Percentiles rank a stretch among this genome's conserved stretches.
Conservation (phyloP, 208 protist species). For the Trypanosoma mega region DNA sequence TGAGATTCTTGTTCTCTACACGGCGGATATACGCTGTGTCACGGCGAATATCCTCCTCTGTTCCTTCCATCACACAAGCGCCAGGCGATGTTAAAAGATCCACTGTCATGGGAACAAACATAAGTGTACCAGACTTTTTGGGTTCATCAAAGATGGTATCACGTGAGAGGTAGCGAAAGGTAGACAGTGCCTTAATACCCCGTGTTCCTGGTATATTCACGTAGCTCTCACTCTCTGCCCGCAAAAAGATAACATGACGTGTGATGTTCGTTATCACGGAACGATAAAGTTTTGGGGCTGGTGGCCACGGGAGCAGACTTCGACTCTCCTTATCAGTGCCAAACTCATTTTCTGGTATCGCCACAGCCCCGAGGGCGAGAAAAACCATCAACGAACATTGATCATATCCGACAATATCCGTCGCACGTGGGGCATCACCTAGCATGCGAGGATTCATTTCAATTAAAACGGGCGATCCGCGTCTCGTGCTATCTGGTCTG, state of each 20-base stretch:
- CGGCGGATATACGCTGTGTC: slow-evolving; percentile 34
- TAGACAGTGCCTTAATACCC: slow-evolving; percentile 36
- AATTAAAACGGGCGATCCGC: slow-evolving; percentile 73
- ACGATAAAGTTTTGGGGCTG: slow-evolving; percentile 62
- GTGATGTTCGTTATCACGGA: slow-evolving; percentile 29
- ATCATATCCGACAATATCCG: slow-evolving; percentile 73
- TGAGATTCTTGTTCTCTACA: slow-evolving; percentile 36
- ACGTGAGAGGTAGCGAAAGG: slow-evolving; percentile 58
- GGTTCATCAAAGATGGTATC: slow-evolving; percentile 37
- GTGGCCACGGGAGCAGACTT: slow-evolving; percentile 62
- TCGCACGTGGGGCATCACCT: slow-evolving; percentile 69
- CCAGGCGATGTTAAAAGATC: slow-evolving; percentile 79
- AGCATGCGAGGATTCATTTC: slow-evolving; percentile 87
- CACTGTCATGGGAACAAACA: slow-evolving; percentile 44
- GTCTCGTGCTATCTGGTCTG: slow-evolving; percentile 25
- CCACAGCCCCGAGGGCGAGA: slow-evolving; percentile 47
- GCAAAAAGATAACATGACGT: slow-evolving; percentile 67
- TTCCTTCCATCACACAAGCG: slow-evolving; percentile 63
- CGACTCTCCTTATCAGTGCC: slow-evolving; percentile 11
- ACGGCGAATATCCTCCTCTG: slow-evolving; percentile 27
- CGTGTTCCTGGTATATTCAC: slow-evolving; percentile 41
- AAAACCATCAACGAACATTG: slow-evolving; percentile 78
- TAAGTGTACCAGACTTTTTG: slow-evolving; percentile 25
- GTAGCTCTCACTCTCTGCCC: slow-evolving; percentile 32
- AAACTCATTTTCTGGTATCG: slow-evolving; percentile 29